phyloP scores from a whole-genome alignment of 2,329 filamentous ascomycete species.

The Zasmidium citrigriseum region DNA sequence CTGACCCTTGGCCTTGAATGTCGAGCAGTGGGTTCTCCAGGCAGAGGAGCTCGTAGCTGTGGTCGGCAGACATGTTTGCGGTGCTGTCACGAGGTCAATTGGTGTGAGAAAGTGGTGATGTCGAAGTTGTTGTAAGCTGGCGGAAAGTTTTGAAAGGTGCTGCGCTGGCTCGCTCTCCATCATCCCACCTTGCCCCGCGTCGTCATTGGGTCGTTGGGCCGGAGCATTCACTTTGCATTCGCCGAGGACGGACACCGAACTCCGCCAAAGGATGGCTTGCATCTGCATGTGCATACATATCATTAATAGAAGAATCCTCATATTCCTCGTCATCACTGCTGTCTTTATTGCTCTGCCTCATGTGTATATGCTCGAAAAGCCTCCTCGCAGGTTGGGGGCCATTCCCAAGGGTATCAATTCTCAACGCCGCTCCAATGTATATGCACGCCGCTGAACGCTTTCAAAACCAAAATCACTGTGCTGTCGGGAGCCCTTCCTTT shows the following conservation, averaged over 20 bases:
- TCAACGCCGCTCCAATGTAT: neutral
- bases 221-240: neutral
- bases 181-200: neutral
- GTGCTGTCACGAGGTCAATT: constrained; percentile 2
- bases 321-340: too few relatives aligned
- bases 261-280: too few relatives aligned
- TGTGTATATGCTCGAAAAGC: neutral
- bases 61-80: constrained; percentile 23
- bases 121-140: neutral
- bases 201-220: neutral
- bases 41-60: constrained; percentile 83
- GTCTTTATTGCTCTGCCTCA: neutral
- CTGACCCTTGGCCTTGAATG: constrained; percentile 78
- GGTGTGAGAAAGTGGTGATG: neutral
- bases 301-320: too few relatives aligned
- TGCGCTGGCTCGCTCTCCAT: neutral
- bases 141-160: neutral
- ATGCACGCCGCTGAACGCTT: neutral
- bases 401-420: constrained; percentile 1
- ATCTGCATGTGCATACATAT: neutral
- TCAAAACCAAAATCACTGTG: neutral
- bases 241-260: too few relatives aligned
- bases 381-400: neutral
- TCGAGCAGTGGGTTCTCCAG: constrained; percentile 98
- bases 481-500: too few relatives aligned